Evolutionary conservation across 1,284 basidiomycete species (phyloP), one percentile per base, ranked within the genome.

Genomic region (Filobasidium uniguttulatum): DNA sequence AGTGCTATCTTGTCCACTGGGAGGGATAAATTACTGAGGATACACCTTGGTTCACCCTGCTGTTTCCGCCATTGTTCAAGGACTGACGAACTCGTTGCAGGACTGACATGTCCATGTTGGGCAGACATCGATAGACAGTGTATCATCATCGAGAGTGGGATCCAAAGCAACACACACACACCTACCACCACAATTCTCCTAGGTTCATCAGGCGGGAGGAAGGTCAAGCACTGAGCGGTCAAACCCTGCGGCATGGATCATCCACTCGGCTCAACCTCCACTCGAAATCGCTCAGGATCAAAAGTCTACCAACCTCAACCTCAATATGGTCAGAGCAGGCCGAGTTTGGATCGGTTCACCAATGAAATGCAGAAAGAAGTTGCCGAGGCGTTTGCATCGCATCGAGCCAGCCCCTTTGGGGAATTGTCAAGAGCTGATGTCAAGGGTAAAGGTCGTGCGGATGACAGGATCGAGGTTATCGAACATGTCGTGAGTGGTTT

Each of bases 401-500:
- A 61, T 31, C 56, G 57, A 36, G 60, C 59, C 34, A 48, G 46
- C 17, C 45, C 46, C 20, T 22, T 38, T 3, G 55, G 56, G 17
- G 53, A 56, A 5, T 48, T 56, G 29, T 57, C 59, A 48, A 46
- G 45, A 35, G 57, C 31, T 9, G 66, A 66, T 28, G 15, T 28
- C 3, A 43, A 43, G 29, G 40, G 40, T 23, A 43, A 43, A 43
- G 40, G 40, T 17, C 6, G 40, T 14, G 40, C 25, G 19, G 15
- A 17, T 3, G 40, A 43, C 14, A 43, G n/a, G 45, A 62, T 71
- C 0, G 70, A 72, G 48, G 71, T 72, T 12, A 56, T 73, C 28
- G 63, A 72, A n/a, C 72, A 73, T 55, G 57, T 66, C 49, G 71
- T 69, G 28, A 53, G 65, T 56, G 28, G 12, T 20, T 7, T 34